Base-by-base conservation (phyloP, 768 basidiomycete genomes). In the Calocybe indica region DNA sequence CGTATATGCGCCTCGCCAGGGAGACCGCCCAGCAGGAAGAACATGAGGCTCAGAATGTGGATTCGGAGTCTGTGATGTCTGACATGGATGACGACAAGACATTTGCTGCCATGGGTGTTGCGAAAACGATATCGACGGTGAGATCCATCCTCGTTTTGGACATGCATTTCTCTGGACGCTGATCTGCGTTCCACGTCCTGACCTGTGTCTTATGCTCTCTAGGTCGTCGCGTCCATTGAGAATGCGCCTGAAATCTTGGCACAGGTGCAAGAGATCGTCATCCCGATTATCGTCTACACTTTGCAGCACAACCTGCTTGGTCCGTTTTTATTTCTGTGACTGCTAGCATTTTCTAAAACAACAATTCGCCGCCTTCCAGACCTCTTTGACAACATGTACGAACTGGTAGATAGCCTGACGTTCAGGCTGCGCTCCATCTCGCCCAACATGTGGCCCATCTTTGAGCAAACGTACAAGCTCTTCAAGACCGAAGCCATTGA, bases 401-500 rank as follows among this genome's bases (percentile, higher is more conserved):
- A 92, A 53, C 68, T 94, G 44, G 79, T 91, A 43, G 92, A 94
- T 57, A 85, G 74, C 52, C 67, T 94, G 48, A 90, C 90, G 0
- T 94, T 89, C 75, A 88, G 83, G 63, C 74, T 85, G 48, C 79
- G 81, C 52, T 62, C 74, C 46, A 83, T 95, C 57, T 80, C 87
- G 35, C 82, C 87, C 0, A 78, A 73, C 55, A 85, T 94, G 85
- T 94, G 92, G 92, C 83, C 80, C 7, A 74, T 94, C 33, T 89
- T 90, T 52, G 89, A 92, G 66, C 64, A 82, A 53, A 92, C 87
- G 0, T 92, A 91, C 65, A 74, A 75, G 42, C 67, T 88, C 13
- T 90, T 94, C 81, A 91, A 90, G 64, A 71, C 76, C 11, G 86
- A 89, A 31, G 90, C 88, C 11, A 68, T 86, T 35, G 90, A 92